Evolutionary conservation across 495 filamentous ascomycete species (phyloP).

Genomic region (Penicillium tannophilum): DNA sequence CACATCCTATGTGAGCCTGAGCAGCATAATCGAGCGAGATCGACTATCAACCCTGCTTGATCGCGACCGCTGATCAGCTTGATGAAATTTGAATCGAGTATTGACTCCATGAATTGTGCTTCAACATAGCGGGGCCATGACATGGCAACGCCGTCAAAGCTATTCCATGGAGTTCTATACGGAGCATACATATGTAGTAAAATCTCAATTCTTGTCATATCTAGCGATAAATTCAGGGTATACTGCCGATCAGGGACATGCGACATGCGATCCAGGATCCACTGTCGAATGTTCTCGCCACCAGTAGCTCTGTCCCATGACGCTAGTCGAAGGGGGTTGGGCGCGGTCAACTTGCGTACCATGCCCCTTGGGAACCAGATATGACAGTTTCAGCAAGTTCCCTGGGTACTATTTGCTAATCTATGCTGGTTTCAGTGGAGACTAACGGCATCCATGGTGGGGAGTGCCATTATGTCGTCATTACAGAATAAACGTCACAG

Average conservation of each 20-base stretch:
- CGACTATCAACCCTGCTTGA: background rate
- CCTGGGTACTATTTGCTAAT: background rate
- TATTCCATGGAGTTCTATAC: background rate
- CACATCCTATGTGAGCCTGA: background rate
- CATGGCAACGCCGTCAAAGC: background rate
- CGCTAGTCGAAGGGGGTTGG: background rate
- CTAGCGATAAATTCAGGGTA: background rate
- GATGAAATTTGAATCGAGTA: background rate
- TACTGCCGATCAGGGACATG: background rate
- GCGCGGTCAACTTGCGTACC: background rate
- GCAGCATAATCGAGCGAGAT: background rate
- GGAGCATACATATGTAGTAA: background rate
- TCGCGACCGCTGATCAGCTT: background rate
- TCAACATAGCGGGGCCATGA: background rate
- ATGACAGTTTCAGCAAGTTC: background rate
- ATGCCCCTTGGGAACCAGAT: background rate
- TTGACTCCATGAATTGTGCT: background rate
- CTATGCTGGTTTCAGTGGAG: constrained; percentile 13
- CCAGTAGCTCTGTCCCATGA: background rate
- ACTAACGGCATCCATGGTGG: constrained; percentile 9
- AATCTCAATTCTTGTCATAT: background rate
- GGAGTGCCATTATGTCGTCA: constrained; percentile 7
- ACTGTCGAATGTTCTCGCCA: background rate
- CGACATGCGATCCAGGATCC: background rate
- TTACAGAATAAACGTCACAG: constrained; percentile 10